These are phyloP conservation scores for Arachis stenosperma DNA, from an alignment of 306 rosid species.

Conservation along the genomic window DNA sequence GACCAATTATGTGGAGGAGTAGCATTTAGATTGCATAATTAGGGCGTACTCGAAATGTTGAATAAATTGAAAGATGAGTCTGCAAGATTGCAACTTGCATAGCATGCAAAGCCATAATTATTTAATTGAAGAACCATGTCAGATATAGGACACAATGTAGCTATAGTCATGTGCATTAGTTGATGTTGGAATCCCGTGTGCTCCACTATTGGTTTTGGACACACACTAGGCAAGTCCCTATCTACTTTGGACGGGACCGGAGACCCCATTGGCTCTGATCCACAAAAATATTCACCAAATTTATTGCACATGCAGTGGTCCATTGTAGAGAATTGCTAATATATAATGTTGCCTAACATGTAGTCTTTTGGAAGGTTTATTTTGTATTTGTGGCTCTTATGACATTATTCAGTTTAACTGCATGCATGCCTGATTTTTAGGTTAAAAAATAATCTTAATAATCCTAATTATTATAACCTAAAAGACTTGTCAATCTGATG, in stretches of 20 bases:
- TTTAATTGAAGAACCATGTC: neutral
- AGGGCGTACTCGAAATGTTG: neutral
- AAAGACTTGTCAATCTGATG: neutral
- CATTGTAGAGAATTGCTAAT: neutral
- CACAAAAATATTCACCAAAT: neutral
- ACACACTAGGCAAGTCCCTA: neutral
- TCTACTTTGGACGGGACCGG: neutral
- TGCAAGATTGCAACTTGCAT: neutral
- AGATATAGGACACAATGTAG: neutral
- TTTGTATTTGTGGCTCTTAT: neutral
- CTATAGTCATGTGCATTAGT: neutral
- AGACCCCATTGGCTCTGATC: neutral
- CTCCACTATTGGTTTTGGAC: neutral
- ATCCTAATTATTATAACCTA: neutral
- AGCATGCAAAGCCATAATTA: neutral
- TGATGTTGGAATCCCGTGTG: constrained; percentile 3
- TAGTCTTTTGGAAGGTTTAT: neutral
- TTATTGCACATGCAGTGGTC: neutral
- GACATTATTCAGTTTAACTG: neutral
- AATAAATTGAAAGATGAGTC: no score
- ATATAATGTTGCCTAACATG: neutral
- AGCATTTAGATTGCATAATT: neutral
- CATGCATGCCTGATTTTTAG: neutral
- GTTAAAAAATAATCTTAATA: neutral
- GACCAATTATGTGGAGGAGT: neutral